Percentiles rank a stretch among this genome's conserved stretches.
Evolutionary conservation across 768 basidiomycete genomes (phyloP).

Genomic region (Imleria badia): DNA sequence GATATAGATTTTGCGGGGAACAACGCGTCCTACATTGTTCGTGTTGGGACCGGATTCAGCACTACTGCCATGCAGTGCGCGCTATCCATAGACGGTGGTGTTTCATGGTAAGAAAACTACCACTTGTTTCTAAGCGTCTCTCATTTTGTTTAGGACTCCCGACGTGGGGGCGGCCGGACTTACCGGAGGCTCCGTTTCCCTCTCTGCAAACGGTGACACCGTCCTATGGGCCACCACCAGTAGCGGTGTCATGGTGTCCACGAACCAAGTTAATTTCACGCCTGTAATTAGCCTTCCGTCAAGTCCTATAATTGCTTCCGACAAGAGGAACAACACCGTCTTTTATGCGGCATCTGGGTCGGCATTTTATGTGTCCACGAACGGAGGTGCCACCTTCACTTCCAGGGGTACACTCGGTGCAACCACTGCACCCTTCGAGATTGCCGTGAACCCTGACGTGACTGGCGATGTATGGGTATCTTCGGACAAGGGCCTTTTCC

Average conservation of each 20-base stretch:
- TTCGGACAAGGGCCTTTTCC: conserved; percentile 10
- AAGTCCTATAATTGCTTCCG: conserved; percentile 56
- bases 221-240: conserved; percentile 4
- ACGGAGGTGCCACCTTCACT: conserved; percentile 50
- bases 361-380: conserved; percentile 58
- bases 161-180: conserved; percentile 8
- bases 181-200: conserved; percentile 4
- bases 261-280: conserved; percentile 5
- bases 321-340: conserved; percentile 54
- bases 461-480: conserved; percentile 13
- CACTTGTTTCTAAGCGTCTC: background rate
- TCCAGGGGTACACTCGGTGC: conserved; percentile 1
- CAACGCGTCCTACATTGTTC: conserved; percentile 4
- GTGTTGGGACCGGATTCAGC: background rate
- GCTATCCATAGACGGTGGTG: conserved; percentile 10
- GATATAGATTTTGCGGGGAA: conserved; percentile 15
- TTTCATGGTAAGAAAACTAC: conserved; percentile 2
- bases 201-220: conserved; percentile 10
- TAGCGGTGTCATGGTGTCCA: conserved; percentile 10
- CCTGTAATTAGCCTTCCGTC: conserved; percentile 45
- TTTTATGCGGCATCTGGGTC: conserved; percentile 61
- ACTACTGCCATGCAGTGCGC: conserved; percentile 2
- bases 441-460: conserved; percentile 1
- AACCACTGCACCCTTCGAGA: conserved; percentile 9
- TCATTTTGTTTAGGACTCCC: conserved; percentile 3